These are phyloP conservation scores for Arabidopsis suecica DNA, from an alignment of 345 rosid species.

Conservation along the genomic window DNA sequence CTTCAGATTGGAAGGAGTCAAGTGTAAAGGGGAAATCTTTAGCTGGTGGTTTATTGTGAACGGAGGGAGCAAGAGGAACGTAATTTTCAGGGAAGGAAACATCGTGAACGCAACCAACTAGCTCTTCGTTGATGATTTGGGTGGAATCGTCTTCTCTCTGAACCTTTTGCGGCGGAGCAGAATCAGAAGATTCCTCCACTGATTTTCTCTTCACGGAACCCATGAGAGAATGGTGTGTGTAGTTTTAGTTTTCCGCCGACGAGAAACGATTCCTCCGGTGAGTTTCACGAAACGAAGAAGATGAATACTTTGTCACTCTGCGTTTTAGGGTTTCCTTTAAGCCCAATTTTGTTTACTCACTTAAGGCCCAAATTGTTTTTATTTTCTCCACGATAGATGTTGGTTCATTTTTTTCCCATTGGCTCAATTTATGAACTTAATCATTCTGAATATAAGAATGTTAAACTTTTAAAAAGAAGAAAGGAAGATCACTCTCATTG, in stretches of 20 bases:
- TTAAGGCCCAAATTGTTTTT: too few species aligned
- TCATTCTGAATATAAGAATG: too few species aligned
- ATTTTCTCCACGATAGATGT: too few species aligned
- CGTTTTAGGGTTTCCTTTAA: background rate
- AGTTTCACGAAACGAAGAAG: background rate
- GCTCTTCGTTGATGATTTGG: slow-evolving; percentile 37
- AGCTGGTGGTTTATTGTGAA: slow-evolving; percentile 67
- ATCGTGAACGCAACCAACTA: slow-evolving; percentile 73
- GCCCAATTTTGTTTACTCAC: background rate
- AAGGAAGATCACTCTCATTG: too few species aligned
- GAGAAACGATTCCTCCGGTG: background rate
- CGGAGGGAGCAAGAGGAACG: slow-evolving; percentile 47
- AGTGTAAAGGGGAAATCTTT: slow-evolving; percentile 92
- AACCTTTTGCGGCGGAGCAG: slow-evolving; percentile 53
- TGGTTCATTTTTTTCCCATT: too few species aligned
- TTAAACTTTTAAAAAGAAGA: too few species aligned
- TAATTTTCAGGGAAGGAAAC: slow-evolving; percentile 82
- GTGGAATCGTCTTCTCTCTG: slow-evolving; percentile 50
- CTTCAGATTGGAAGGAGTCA: slow-evolving; percentile 94
- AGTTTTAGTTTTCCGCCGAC: background rate
- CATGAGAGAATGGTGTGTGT: slow-evolving; percentile 44
- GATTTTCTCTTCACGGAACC: slow-evolving; percentile 70
- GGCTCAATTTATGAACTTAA: too few species aligned
- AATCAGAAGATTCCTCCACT: slow-evolving; percentile 46
- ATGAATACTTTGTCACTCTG: background rate